Conservation (phyloP, 1,284 basidiomycete genomes). For the Entoloma clypeatum region DNA sequence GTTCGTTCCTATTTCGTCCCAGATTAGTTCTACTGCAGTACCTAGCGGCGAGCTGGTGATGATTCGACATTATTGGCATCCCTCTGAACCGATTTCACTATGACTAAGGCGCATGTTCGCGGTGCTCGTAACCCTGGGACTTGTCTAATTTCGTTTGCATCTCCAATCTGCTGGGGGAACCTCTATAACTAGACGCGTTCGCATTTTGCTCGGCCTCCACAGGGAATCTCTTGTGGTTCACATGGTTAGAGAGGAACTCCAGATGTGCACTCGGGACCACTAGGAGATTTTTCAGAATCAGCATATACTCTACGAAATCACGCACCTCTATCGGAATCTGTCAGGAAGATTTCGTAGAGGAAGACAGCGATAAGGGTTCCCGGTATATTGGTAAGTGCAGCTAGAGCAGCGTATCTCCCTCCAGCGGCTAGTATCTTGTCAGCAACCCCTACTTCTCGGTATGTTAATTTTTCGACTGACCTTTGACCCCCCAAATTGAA, state of each 20-base stretch:
- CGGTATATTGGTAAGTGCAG: conserved; percentile 63
- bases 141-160: not conserved
- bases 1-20: too few species aligned
- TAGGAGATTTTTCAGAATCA: conserved; percentile 8
- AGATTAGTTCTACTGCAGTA: too few species aligned
- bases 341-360: conserved; percentile 52
- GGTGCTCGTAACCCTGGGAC: conserved; percentile 2
- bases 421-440: conserved; percentile 40
- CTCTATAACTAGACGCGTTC: too few species aligned
- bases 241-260: conserved; percentile 12
- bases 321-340: conserved; percentile 50
- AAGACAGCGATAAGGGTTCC: conserved; percentile 51
- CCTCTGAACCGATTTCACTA: too few species aligned
- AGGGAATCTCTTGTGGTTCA: conserved; percentile 16
- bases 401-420: conserved; percentile 57
- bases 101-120: too few species aligned
- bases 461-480: conserved; percentile 20
- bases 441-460: not conserved
- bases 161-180: not conserved
- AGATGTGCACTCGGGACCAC: conserved; percentile 17
- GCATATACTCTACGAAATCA: not conserved
- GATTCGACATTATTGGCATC: too few species aligned
- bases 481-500: conserved; percentile 52
- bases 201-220: too few species aligned
- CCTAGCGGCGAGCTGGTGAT: too few species aligned